Evolutionary conservation across 1,284 basidiomycete species (phyloP).

Genomic region (Puccinia sorghi): DNA sequence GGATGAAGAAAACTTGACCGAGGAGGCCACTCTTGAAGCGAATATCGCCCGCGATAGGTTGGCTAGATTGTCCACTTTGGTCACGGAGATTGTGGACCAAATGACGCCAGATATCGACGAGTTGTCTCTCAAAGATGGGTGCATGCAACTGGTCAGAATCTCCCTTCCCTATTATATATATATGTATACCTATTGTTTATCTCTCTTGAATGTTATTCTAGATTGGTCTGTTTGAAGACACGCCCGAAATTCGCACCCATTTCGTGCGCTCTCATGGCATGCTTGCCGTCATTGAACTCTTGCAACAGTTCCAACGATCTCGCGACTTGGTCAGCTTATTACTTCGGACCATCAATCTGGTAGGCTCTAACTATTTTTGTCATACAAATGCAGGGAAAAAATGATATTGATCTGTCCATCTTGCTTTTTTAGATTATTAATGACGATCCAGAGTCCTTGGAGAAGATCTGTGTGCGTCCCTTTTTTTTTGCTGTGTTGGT

Average conservation of each 20-base stretch:
- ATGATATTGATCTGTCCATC: not conserved
- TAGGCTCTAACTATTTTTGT: slow-evolving; percentile 56
- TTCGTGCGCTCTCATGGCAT: slow-evolving; percentile 89
- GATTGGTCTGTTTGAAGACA: slow-evolving; percentile 75
- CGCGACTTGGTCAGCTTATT: slow-evolving; percentile 80
- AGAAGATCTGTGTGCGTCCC: slow-evolving; percentile 80
- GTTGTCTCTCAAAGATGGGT: slow-evolving; percentile 75
- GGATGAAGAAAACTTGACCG: slow-evolving; percentile 50
- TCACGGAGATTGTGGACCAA: slow-evolving; percentile 82
- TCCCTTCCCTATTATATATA: not conserved
- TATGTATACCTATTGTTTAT: not conserved
- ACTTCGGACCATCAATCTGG: slow-evolving; percentile 84
- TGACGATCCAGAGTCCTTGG: slow-evolving; percentile 78
- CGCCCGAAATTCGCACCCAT: slow-evolving; percentile 84
- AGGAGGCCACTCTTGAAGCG: slow-evolving; percentile 67
- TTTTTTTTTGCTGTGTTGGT: slow-evolving; percentile 33
- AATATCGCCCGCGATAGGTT: slow-evolving; percentile 87
- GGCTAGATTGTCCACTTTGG: slow-evolving; percentile 75
- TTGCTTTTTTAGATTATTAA: slow-evolving; percentile 71
- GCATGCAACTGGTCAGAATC: slow-evolving; percentile 75
- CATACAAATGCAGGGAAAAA: no score
- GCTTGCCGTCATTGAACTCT: slow-evolving; percentile 85
- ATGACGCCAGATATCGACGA: slow-evolving; percentile 76
- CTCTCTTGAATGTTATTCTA: slow-evolving; percentile 57
- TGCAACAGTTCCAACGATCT: slow-evolving; percentile 72